Base-by-base conservation (phyloP, 805 yeast genomes). In the Starmerella apis region DNA sequence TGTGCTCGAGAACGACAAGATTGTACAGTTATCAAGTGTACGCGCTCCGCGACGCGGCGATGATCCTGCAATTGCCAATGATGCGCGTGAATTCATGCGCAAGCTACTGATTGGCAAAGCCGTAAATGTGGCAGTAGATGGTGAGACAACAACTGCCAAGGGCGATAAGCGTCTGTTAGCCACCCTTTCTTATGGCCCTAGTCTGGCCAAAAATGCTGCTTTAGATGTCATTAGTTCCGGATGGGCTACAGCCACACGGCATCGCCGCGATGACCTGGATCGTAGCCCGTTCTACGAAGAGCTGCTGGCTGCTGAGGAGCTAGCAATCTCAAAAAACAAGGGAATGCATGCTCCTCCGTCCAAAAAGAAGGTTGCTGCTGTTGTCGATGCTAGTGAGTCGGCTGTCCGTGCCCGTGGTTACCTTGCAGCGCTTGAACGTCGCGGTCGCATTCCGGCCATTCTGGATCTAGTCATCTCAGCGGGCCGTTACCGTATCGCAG, bases 371-470 rank as follows among this genome's bases (percentile, higher is more conserved):
- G 20, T 32, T 2, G 73, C 76, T 47, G 77, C 78, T 33, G 65
- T 78, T 28, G 83, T 83, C 30, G 90, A 86, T 63, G 94, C 94
- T 4, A 81, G 90, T 19, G 94, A 84, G 63, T 77, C 75, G 57
- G 71, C 74, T 6, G 69, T 79, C 37, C 78, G 85, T 60, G 86
- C 95, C 30, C 79, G 79, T 54, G 79, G 88, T 5, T 84, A 80
- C 60, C 71, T 83, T 59, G 75, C 82, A 52, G 78, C 86, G 2
- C 76, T 86, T 57, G 77, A 75, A 61, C 77, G 81, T 56, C 80
- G 81, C 68, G 73, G 77, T 23, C 72, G 76, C 51, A 73, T 84
- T 46, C 68, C 79, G 10, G 92, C 81, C 38, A 73, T 77, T 54
- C 86, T 86, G 24, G 95, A 86, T 56, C 79, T 72, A 60, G 80